phyloP scores from a whole-genome alignment of 1,284 basidiomycete species.

The Sanghuangporus baumii region DNA sequence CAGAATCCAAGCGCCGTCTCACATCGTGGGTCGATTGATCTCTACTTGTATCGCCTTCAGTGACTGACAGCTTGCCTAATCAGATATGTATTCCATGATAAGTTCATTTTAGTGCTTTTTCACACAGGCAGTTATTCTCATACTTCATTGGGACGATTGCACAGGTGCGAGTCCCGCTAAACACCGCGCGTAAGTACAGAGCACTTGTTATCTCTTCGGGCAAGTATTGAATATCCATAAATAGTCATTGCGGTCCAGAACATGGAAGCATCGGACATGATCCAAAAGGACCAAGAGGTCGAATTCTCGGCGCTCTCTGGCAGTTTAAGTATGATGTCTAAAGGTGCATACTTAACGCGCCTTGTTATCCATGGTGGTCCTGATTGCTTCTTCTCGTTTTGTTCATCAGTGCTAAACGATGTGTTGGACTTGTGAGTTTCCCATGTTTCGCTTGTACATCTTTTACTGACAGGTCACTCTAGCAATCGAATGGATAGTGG shows the following conservation, averaged over 20 bases:
- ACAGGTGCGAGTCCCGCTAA: slow-evolving; percentile 87
- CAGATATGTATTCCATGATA: slow-evolving; percentile 75
- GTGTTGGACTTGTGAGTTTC: slow-evolving; percentile 71
- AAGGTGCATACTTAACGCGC: slow-evolving; percentile 39
- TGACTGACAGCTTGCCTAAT: not conserved
- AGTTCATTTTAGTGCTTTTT: slow-evolving; percentile 26
- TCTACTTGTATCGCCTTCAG: not conserved
- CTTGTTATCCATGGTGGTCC: not conserved
- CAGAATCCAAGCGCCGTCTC: slow-evolving; percentile 75
- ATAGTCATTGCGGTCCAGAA: slow-evolving; percentile 82
- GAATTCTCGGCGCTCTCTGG: slow-evolving; percentile 80
- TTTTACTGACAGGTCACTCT: slow-evolving; percentile 5
- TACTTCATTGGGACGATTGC: slow-evolving; percentile 22
- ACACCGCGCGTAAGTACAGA: slow-evolving; percentile 67
- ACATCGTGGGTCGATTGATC: slow-evolving; percentile 52
- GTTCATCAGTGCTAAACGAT: slow-evolving; percentile 70
- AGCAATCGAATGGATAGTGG: slow-evolving; percentile 73
- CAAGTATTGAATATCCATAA: not conserved
- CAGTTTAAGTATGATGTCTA: slow-evolving; percentile 86
- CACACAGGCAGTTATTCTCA: slow-evolving; percentile 14
- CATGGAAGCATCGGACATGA: slow-evolving; percentile 66
- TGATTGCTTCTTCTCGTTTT: slow-evolving; percentile 4
- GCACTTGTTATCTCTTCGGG: not conserved
- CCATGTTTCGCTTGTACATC: not conserved
- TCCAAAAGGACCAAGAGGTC: slow-evolving; percentile 63